A percentile compares a stretch with the other conserved stretches of the same genome.
phyloP scores from a whole-genome alignment of 2,329 filamentous ascomycete genomes.

The Epichloe sylvatica region DNA sequence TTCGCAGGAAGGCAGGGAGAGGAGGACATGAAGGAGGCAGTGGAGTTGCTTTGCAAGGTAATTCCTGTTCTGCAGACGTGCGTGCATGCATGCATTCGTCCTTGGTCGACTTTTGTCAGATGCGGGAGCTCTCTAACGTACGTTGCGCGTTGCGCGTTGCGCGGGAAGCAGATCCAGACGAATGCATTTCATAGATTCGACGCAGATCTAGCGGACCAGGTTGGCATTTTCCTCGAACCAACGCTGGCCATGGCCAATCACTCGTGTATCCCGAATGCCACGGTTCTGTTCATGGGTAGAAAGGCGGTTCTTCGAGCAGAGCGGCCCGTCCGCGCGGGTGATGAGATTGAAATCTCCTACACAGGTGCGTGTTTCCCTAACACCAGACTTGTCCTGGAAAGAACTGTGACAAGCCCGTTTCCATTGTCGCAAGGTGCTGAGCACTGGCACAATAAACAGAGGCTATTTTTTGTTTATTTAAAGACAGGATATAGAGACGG shows the following conservation, averaged over 20 bases:
- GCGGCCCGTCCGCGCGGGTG: conserved; percentile 31
- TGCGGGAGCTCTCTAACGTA: too few species aligned
- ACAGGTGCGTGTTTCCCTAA: conserved; percentile 32
- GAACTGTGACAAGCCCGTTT: too few species aligned
- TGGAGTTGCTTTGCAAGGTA: conserved; percentile 41
- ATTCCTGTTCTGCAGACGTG: not conserved
- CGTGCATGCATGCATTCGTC: too few species aligned
- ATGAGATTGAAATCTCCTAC: conserved; percentile 49
- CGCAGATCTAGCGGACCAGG: conserved; percentile 31
- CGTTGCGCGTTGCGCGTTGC: too few species aligned
- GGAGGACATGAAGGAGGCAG: conserved; percentile 24
- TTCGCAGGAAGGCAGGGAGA: conserved; percentile 28
- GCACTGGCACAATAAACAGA: too few species aligned
- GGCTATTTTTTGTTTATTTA: too few species aligned
- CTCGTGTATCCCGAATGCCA: conserved; percentile 46
- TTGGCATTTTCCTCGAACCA: conserved; percentile 43
- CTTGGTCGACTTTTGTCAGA: too few species aligned
- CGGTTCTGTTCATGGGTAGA: conserved; percentile 40
- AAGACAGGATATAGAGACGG: too few species aligned
- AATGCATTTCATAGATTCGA: conserved; percentile 48
- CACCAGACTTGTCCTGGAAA: too few species aligned
- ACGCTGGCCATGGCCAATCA: conserved; percentile 47
- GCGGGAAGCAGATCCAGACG: conserved; percentile 35
- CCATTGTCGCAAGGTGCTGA: too few species aligned
- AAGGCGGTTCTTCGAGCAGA: conserved; percentile 37